Evolutionary conservation across 129 eudicot genomes (phyloP).

Genomic region (Tanacetum coccineum): DNA sequence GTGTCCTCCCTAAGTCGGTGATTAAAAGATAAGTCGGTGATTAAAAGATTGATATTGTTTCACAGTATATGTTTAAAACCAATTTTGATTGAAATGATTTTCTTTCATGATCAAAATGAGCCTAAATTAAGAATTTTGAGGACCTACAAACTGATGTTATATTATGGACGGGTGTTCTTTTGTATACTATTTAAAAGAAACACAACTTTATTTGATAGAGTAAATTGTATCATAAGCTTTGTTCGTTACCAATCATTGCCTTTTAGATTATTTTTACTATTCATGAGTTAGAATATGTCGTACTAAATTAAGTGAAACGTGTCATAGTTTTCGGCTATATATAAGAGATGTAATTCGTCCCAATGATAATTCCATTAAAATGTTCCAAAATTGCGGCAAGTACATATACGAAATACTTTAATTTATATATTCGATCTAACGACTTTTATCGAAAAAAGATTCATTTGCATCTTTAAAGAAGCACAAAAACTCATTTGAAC

Average conservation of each 20-base stretch:
- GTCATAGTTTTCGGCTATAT: conserved; percentile 6
- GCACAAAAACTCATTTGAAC: conserved; percentile 2
- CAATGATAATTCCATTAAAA: conserved; percentile 20
- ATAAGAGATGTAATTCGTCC: conserved; percentile 8
- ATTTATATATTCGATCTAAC: conserved; percentile 12
- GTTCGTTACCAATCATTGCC: conserved; percentile 16
- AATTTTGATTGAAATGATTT: too few relatives aligned
- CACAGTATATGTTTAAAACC: too few relatives aligned
- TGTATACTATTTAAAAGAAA: conserved; percentile 2
- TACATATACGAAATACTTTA: conserved; percentile 25
- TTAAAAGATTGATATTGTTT: too few relatives aligned
- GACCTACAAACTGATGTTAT: not conserved
- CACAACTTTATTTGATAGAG: not conserved
- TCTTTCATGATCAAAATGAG: too few relatives aligned
- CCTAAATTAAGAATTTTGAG: conserved; percentile 5
- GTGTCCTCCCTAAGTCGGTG: too few relatives aligned
- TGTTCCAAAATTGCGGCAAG: conserved; percentile 29
- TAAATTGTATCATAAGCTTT: conserved; percentile 8
- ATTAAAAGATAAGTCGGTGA: too few relatives aligned
- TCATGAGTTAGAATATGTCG: conserved; percentile 13
- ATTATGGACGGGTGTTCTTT: not conserved
- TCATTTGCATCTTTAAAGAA: conserved; percentile 18
- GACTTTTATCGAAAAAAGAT: conserved; percentile 12
- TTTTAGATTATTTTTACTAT: conserved; percentile 8
- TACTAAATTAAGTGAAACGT: conserved; percentile 21